Evolutionary conservation across 2,329 filamentous ascomycete species (phyloP).

Genomic region (Diaporthe sp.): DNA sequence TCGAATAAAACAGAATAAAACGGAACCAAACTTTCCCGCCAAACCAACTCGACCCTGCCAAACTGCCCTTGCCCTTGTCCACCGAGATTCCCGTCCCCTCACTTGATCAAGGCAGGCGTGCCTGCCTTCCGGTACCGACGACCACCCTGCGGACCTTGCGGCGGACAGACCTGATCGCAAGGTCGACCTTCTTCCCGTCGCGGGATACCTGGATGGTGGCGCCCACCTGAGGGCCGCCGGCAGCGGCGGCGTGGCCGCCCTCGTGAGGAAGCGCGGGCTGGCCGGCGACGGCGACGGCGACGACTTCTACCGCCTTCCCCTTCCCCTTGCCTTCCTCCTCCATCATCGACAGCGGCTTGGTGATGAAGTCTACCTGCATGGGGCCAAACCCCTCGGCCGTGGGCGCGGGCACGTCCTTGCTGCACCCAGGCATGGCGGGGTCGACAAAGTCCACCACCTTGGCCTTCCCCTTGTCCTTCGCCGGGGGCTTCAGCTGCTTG

Average conservation of each 20-base stretch:
- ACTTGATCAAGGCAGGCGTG: background rate
- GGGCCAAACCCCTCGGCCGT: too few relatives aligned
- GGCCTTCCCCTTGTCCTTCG: background rate
- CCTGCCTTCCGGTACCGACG: too few relatives aligned
- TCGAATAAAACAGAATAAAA: too few relatives aligned
- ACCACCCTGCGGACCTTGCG: background rate
- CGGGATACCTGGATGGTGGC: background rate
- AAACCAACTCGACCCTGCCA: background rate
- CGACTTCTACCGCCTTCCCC: background rate
- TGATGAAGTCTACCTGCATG: too few relatives aligned
- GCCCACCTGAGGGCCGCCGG: background rate
- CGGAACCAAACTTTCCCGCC: too few relatives aligned
- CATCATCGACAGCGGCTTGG: too few relatives aligned
- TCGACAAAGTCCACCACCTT: too few relatives aligned
- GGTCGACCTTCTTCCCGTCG: background rate
- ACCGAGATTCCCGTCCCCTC: background rate
- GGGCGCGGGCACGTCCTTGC: too few relatives aligned
- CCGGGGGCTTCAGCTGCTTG: too few relatives aligned
- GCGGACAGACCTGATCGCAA: background rate
- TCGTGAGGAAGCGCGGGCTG: background rate
- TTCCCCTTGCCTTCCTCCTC: background rate
- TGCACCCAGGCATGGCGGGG: too few relatives aligned
- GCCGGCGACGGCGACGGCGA: background rate
- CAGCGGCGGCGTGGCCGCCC: background rate
- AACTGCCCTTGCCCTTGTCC: background rate